Base-by-base conservation (phyloP, 2,329 filamentous ascomycete genomes). In the Trichoderma lentiforme region DNA sequence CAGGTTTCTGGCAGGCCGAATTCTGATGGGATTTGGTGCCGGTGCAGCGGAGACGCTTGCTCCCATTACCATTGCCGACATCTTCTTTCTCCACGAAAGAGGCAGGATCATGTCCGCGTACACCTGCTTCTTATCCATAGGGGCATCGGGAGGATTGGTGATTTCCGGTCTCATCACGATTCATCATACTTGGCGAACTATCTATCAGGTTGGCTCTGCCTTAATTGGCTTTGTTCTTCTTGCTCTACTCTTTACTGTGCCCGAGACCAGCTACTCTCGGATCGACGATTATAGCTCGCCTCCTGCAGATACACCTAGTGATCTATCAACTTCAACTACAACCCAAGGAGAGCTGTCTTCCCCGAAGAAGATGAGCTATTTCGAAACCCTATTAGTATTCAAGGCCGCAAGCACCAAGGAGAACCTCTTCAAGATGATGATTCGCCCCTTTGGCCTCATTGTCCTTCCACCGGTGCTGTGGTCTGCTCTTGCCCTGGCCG, bases 31-130 rank as follows among this genome's bases (percentile, higher is more conserved):
- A 3, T 83, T 88, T 53, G 86, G 83, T 1, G 82, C 86, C 0
- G 87, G 87, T 1, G 84, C 86, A 8, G 87, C 84, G 2, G 87
- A 89, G 75, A 85, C 82, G 1, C 80, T 85, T 60, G 83, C 84
- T 1, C 86, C 86, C 0, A 79, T 86, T 8, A 87, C 85, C 1
- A 86, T 88, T 60, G 80, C 86, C 3, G 87, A 89, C 73, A 78
- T 88, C 34, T 89, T 88, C 78, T 89, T 88, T 76, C 78, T 89
- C 18, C 87, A 89, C 73, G 85, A 89, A 75, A 81, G 87, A 66
- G 86, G 86, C 1, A 78, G 81, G 2, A 79, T 86, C 53, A 88
- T 87, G 84, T 83, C 85, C 74, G 75, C 82, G 12, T 84, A 85
- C 73, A 82, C 81, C 15, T 79, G 80, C 24, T 81, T 82, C 18